phyloP scores from a whole-genome alignment of 2,329 filamentous ascomycete species.

The Trichoderma brevicompactum region DNA sequence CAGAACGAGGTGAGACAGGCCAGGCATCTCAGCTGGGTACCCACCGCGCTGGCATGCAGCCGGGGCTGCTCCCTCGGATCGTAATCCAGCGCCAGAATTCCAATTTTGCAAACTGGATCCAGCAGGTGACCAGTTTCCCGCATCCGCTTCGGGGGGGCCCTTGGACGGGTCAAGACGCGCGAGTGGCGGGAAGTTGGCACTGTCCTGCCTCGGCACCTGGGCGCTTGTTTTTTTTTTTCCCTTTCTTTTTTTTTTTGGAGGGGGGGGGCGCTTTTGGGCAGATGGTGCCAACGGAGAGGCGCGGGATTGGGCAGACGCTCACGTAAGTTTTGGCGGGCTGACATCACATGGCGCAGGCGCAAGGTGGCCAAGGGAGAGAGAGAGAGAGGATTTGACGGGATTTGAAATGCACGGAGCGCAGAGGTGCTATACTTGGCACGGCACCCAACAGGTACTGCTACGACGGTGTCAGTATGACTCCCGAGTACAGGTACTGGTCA shows the following conservation, averaged over 20 bases:
- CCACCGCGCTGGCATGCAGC: conserved; percentile 5
- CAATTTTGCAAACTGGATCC: conserved; percentile 13
- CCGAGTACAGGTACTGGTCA: no score
- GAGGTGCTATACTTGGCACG: conserved; percentile 15
- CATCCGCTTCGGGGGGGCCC: neutral
- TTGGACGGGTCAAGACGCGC: neutral
- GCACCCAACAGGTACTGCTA: no score
- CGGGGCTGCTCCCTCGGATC: conserved; percentile 10
- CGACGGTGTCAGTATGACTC: no score
- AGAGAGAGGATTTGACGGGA: neutral
- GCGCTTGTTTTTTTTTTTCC: no score
- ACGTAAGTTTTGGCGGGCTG: conserved; percentile 19
- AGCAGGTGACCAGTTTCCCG: conserved; percentile 20
- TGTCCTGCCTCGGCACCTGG: neutral
- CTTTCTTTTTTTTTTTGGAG: no score
- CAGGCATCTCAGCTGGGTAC: conserved; percentile 14
- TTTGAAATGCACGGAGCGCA: neutral
- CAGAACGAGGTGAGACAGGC: conserved; percentile 4
- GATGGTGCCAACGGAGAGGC: neutral
- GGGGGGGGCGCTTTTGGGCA: neutral
- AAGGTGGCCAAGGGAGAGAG: neutral
- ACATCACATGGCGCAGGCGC: conserved; percentile 25
- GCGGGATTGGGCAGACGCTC: conserved; percentile 24
- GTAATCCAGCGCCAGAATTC: conserved; percentile 2
- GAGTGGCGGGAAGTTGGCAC: conserved; percentile 1